These are phyloP conservation scores for Corymbia calophylla DNA, from an alignment of 441 rosid species.

Conservation along the genomic window DNA sequence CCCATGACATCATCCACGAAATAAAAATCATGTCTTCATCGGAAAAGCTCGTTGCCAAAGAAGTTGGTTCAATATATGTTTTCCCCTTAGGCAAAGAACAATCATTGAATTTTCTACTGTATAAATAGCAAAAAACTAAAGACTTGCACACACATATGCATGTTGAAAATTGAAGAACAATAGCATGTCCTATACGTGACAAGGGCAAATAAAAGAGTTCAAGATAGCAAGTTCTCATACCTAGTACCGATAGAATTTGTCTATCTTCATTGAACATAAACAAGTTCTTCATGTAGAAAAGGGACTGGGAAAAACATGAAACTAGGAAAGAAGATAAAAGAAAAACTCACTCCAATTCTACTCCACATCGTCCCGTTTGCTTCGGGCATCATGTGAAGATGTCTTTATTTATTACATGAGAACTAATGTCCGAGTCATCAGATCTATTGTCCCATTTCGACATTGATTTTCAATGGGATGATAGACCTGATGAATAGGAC, in stretches of 20 bases:
- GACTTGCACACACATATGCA: not conserved
- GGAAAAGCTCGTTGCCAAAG: not conserved
- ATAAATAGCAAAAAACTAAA: not conserved
- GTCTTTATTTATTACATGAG: not conserved
- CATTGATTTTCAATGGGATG: not conserved
- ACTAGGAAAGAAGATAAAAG: not conserved
- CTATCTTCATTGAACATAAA: not conserved
- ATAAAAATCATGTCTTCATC: not conserved
- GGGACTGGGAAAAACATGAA: not conserved
- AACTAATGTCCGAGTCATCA: not conserved
- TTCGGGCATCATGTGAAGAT: not conserved
- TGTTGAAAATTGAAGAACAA: not conserved
- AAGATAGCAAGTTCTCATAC: not conserved
- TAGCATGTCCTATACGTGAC: not conserved
- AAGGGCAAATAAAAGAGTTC: not conserved
- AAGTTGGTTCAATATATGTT: too few relatives aligned
- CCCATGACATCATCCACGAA: rapidly evolving
- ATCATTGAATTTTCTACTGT: not conserved
- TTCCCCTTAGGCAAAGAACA: not conserved
- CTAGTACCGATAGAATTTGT: not conserved
- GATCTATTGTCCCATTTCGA: not conserved
- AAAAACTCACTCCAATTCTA: not conserved
- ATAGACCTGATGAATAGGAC: not conserved
- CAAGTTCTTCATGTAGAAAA: not conserved
- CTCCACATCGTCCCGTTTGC: not conserved